Evolutionary conservation across 2,329 filamentous ascomycete species (phyloP), one percentile per base, ranked within the genome.

Genomic region (Pseudogymnoascus sp.): DNA sequence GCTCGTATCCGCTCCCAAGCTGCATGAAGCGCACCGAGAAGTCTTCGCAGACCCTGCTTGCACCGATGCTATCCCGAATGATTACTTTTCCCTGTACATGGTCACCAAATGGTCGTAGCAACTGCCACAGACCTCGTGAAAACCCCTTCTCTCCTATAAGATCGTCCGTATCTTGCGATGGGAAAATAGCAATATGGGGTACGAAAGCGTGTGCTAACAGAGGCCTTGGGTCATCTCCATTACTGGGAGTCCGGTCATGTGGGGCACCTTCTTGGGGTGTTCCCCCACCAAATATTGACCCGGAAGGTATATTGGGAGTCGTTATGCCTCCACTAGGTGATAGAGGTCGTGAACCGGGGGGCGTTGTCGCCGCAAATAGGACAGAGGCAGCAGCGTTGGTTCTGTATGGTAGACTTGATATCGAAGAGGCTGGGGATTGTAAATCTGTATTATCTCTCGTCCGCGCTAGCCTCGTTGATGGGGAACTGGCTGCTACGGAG

Each of bases 71-170:
- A 74, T 99, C 94, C 68, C 94, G 81, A 61, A 97, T 87, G 3
- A 89, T 89, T 59, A 99, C 88, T 70, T 94, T 96, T 31, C 94
- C 94, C 58, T 88, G 84, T 0, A 97, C 82, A 13, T 81, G 84
- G 75, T 99, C 94, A 31, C 94, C 94, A 76, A 96, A 99, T 0
- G 94, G 93, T 59, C 93, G 81, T 61, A 99, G 76, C 24, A 99
- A 77, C 73, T 96, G 89, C 78, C 92, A 87, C 58, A 99, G 79
- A 0, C 93, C 92, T 47, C 85, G 82, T 39, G 84, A 79, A 66
- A 97, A 90, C 0, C 95, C 95, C 75, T 99, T 99, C 65, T 88
- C 86, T 63, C 80, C 81, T 61, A 92, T 81, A 63, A 99, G 76
- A 62, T 87, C 82, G 70, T 97, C 89, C 0, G 91, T 94, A 71